Evolutionary conservation across 2,329 filamentous ascomycete genomes (phyloP).

Genomic region (Lachnellula arida): DNA sequence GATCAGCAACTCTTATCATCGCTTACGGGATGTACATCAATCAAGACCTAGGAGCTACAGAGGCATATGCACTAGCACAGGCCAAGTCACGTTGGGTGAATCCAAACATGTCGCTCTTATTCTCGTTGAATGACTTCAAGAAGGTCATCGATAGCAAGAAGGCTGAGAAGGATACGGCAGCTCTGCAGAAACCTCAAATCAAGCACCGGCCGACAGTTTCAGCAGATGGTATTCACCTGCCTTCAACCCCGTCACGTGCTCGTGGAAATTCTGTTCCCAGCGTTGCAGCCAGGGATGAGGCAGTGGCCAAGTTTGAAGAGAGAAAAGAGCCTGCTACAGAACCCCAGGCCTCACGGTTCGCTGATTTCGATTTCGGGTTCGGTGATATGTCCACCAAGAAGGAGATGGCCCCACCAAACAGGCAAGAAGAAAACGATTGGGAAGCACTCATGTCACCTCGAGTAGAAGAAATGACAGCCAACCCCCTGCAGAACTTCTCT

Average conservation of each 20-base stretch:
- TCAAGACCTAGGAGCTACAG: conserved; percentile 71
- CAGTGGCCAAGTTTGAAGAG: conserved; percentile 10
- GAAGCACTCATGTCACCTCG: conserved; percentile 31
- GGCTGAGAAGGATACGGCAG: conserved; percentile 32
- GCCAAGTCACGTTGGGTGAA: conserved; percentile 82
- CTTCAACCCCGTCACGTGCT: conserved; percentile 42
- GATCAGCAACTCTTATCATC: conserved; percentile 81
- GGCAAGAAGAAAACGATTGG: conserved; percentile 17
- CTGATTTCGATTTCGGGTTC: conserved; percentile 30
- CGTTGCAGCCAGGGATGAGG: conserved; percentile 18
- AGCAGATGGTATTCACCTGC: conserved; percentile 45
- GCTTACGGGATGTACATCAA: conserved; percentile 80
- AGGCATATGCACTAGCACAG: conserved; percentile 78
- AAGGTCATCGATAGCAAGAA: conserved; percentile 55
- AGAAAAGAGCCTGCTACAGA: conserved; percentile 11
- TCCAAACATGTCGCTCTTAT: conserved; percentile 88
- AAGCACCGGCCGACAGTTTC: conserved; percentile 59
- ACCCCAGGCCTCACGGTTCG: conserved; percentile 17
- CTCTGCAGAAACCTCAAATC: conserved; percentile 47
- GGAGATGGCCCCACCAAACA: conserved; percentile 4
- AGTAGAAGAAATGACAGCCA: conserved; percentile 30
- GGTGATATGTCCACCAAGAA: conserved; percentile 3
- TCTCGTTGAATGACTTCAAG: conserved; percentile 79
- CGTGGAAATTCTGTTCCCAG: conserved; percentile 51
- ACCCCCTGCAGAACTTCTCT: conserved; percentile 26